A percentile compares a stretch with the other conserved stretches of the same genome.
phyloP scores from a whole-genome alignment of 2,329 filamentous ascomycete genomes.

The Claviceps pusilla region DNA sequence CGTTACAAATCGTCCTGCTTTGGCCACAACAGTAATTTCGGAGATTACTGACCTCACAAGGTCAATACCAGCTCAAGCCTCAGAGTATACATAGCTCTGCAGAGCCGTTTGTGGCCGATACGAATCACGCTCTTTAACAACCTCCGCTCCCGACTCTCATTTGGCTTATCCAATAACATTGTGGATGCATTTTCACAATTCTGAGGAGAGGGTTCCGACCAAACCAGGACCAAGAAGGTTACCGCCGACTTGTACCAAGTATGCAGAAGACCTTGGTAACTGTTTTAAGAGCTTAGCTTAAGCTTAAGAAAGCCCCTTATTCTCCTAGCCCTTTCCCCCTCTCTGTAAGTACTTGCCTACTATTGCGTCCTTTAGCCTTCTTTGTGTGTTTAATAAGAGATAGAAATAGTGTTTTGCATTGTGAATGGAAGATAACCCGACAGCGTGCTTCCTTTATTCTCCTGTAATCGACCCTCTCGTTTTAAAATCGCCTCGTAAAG shows the following conservation, averaged over 20 bases:
- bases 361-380: background rate
- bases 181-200: background rate
- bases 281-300: background rate
- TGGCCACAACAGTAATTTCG: constrained; percentile 14
- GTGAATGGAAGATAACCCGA: too few species aligned
- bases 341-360: background rate
- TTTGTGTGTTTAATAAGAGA: background rate
- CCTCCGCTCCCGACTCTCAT: constrained; percentile 1
- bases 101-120: constrained; percentile 14
- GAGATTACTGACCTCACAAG: constrained; percentile 17
- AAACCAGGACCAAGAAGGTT: background rate
- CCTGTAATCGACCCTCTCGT: too few species aligned
- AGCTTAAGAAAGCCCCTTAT: background rate
- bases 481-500: too few species aligned
- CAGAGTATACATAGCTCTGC: background rate
- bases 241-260: too few species aligned
- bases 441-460: too few species aligned
- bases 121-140: constrained; percentile 11
- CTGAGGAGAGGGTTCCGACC: background rate
- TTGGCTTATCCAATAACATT: background rate
- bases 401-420: too few species aligned
- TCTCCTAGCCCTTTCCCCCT: background rate
- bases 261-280: background rate
- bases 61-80: constrained; percentile 10
- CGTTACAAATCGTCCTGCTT: constrained; percentile 4